Conservation (phyloP, 2,329 filamentous ascomycete species). For the Colletotrichum liriopes region DNA sequence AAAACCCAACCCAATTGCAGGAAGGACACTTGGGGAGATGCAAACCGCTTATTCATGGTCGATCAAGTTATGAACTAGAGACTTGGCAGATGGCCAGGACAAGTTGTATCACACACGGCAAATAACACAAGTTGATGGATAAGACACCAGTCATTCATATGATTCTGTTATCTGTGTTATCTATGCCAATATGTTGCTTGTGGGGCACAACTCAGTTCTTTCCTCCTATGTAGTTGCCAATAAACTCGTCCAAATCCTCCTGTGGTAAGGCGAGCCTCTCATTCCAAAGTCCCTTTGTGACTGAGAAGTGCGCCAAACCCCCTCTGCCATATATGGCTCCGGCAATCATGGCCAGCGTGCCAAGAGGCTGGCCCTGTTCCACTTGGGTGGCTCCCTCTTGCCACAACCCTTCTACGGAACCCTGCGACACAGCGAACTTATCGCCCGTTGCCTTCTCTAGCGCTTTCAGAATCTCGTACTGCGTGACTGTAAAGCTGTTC, state of each 20-base stretch:
- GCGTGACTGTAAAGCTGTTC: slow-evolving; percentile 64
- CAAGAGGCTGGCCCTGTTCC: neutral
- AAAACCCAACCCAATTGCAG: no score
- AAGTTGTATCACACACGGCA: no score
- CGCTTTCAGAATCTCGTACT: slow-evolving; percentile 69
- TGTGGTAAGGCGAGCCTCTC: neutral
- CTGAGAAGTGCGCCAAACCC: neutral
- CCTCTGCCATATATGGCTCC: slow-evolving; percentile 14
- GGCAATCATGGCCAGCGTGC: slow-evolving; percentile 10
- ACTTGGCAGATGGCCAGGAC: no score
- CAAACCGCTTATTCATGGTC: no score
- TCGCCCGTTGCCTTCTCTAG: slow-evolving; percentile 67
- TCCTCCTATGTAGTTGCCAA: neutral
- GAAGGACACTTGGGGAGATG: no score
- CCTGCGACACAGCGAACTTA: slow-evolving; percentile 64
- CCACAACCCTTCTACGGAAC: slow-evolving; percentile 12
- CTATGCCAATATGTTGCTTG: no score
- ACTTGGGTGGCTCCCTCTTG: neutral
- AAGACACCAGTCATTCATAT: neutral
- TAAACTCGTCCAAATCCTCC: slow-evolving; percentile 4
- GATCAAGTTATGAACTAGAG: no score
- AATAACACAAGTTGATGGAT: no score
- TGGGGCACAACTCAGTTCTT: neutral
- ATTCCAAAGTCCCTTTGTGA: slow-evolving; percentile 5
- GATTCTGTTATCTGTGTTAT: neutral